Conservation (phyloP, 164 flowering plant species). For the Hamamelis virginiana region DNA sequence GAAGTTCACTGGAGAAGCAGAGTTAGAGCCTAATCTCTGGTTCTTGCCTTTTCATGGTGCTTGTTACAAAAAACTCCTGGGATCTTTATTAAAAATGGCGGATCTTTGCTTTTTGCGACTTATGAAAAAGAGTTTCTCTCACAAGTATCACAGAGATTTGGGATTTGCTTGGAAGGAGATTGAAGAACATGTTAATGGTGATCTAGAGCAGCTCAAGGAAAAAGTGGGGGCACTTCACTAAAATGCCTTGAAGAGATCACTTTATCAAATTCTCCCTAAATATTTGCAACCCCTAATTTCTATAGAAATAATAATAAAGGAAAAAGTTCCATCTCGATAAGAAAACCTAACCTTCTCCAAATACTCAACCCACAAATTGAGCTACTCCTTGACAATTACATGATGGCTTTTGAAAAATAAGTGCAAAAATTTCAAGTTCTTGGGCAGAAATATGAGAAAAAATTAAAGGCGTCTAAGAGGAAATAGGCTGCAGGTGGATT, state of each 20-base stretch:
- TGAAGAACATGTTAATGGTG: conserved; percentile 13
- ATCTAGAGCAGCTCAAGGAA: conserved; percentile 29
- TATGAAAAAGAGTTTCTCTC: conserved; percentile 15
- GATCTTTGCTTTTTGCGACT: conserved; percentile 27
- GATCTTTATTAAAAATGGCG: conserved; percentile 28
- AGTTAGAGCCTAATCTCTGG: conserved; percentile 50
- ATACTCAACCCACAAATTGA: too few relatives aligned
- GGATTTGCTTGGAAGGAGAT: conserved; percentile 20
- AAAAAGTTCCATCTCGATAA: too few relatives aligned
- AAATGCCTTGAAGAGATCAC: conserved; percentile 23
- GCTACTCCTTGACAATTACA: too few relatives aligned
- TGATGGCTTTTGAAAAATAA: too few relatives aligned
- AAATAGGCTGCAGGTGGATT: too few relatives aligned
- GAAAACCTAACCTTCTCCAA: too few relatives aligned
- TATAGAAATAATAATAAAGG: too few relatives aligned
- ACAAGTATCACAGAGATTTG: conserved; percentile 1
- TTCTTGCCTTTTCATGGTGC: conserved; percentile 34
- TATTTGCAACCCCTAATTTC: too few relatives aligned
- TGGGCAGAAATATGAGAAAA: too few relatives aligned
- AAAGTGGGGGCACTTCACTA: conserved; percentile 20
- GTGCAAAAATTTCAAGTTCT: too few relatives aligned
- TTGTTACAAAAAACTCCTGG: conserved; percentile 27
- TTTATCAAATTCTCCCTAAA: conserved; percentile 14
- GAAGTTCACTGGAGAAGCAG: conserved; percentile 31
- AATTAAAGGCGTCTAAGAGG: too few relatives aligned